phyloP scores from a whole-genome alignment of 768 basidiomycete species.

The Calocybe cyanea region DNA sequence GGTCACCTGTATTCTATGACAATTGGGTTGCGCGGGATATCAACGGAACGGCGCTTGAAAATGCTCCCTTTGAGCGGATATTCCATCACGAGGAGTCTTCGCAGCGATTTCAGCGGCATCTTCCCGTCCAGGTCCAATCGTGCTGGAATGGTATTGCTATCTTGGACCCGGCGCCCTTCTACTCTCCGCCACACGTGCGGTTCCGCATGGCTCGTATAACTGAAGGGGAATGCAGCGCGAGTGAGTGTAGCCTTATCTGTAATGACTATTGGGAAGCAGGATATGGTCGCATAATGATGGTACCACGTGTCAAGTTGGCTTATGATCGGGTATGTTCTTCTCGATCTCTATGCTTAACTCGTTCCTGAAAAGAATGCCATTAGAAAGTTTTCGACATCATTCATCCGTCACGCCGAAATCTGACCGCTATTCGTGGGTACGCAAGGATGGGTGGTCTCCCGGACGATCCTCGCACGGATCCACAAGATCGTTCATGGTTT shows the following conservation, averaged over 20 bases:
- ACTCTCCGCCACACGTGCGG: slow-evolving; percentile 81
- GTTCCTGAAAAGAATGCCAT: neutral
- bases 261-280: slow-evolving; percentile 98
- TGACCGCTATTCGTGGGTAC: slow-evolving; percentile 95
- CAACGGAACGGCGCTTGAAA: slow-evolving; percentile 97
- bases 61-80: slow-evolving; percentile 92
- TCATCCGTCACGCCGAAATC: slow-evolving; percentile 84
- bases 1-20: slow-evolving; percentile 93
- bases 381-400: slow-evolving; percentile 94
- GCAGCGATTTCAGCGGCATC: slow-evolving; percentile 82
- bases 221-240: slow-evolving; percentile 91
- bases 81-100: slow-evolving; percentile 82
- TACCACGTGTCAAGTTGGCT: slow-evolving; percentile 92
- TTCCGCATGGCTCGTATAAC: slow-evolving; percentile 94
- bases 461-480: slow-evolving; percentile 94
- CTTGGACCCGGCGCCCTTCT: slow-evolving; percentile 94
- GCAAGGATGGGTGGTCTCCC: slow-evolving; percentile 93
- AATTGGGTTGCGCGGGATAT: slow-evolving; percentile 99
- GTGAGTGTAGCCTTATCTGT: slow-evolving; percentile 94
- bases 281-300: slow-evolving; percentile 97
- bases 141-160: slow-evolving; percentile 99
- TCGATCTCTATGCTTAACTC: slow-evolving; percentile 2
- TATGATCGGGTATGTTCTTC: slow-evolving; percentile 74
- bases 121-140: slow-evolving; percentile 94
- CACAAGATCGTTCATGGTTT: slow-evolving; percentile 97